Conservation (phyloP, 805 yeast species). For the Vanderwaltozyma polyspora region DNA sequence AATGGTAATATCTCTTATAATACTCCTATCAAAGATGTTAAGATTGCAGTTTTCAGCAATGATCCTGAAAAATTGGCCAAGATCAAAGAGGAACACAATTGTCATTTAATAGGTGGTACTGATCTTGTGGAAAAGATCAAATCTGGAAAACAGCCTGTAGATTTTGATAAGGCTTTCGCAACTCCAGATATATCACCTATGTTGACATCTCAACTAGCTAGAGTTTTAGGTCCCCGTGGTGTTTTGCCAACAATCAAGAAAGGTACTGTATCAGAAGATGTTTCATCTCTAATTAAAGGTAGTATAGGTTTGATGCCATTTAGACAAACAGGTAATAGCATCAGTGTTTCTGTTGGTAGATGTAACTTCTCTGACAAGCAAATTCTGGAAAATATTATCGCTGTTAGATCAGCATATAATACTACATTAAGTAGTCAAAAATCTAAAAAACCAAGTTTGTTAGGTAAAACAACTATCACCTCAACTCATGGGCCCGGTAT, state of each 20-base stretch:
- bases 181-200: conserved; percentile 68
- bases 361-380: conserved; percentile 70
- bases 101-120: conserved; percentile 58
- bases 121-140: conserved; percentile 56
- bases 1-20: conserved; percentile 66
- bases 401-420: conserved; percentile 52
- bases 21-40: conserved; percentile 53
- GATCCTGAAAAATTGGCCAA: conserved; percentile 40
- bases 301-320: conserved; percentile 63
- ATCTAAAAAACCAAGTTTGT: conserved; percentile 52
- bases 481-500: conserved; percentile 75
- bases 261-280: conserved; percentile 72
- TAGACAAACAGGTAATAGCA: conserved; percentile 55
- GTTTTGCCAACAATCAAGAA: conserved; percentile 79
- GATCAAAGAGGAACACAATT: conserved; percentile 46
- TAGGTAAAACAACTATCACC: conserved; percentile 59
- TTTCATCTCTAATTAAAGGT: conserved; percentile 39
- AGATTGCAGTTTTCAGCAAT: conserved; percentile 58
- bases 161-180: conserved; percentile 70
- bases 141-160: conserved; percentile 36
- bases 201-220: conserved; percentile 55
- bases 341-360: conserved; percentile 64
- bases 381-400: conserved; percentile 56
- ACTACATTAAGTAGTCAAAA: conserved; percentile 44
- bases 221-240: conserved; percentile 77